Evolutionary conservation across 163 green algal species (phyloP).

Genomic region (Smithsoniella earleae): DNA sequence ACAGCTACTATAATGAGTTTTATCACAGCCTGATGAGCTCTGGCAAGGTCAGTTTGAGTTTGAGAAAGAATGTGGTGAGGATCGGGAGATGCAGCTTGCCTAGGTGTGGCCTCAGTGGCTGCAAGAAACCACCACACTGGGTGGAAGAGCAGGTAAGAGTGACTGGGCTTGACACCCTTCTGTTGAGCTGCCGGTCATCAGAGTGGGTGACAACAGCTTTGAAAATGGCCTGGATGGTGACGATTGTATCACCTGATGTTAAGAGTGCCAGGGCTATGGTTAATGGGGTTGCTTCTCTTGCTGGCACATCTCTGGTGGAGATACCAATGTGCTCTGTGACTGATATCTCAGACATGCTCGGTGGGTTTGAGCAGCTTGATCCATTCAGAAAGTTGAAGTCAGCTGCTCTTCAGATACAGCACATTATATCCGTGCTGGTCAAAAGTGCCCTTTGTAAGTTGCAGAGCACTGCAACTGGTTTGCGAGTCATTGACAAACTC

Average conservation of each 20-base stretch:
- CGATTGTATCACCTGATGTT: slow-evolving; percentile 67
- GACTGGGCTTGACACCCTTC: slow-evolving; percentile 3
- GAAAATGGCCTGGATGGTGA: slow-evolving; percentile 66
- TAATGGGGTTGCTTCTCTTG: slow-evolving; percentile 52
- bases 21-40: background rate
- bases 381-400: slow-evolving; percentile 41
- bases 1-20: too few relatives aligned
- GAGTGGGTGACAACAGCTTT: slow-evolving; percentile 53
- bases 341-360: slow-evolving; percentile 92
- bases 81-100: slow-evolving; percentile 39
- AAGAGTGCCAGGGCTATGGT: slow-evolving; percentile 68
- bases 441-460: background rate
- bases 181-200: too few relatives aligned
- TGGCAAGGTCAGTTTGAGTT: background rate
- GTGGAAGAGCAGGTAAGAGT: background rate
- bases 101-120: background rate
- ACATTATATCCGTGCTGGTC: background rate
- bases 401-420: background rate
- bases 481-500: too few relatives aligned
- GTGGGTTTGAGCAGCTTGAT: slow-evolving; percentile 90
- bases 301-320: slow-evolving; percentile 64
- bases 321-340: slow-evolving; percentile 71
- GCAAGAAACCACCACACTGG: background rate
- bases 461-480: too few relatives aligned
- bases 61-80: slow-evolving; percentile 26